Evolutionary conservation across 1,139 yeast species (phyloP), one percentile per base, ranked within the genome.

Genomic region (Debaryomyces subglobosus): DNA sequence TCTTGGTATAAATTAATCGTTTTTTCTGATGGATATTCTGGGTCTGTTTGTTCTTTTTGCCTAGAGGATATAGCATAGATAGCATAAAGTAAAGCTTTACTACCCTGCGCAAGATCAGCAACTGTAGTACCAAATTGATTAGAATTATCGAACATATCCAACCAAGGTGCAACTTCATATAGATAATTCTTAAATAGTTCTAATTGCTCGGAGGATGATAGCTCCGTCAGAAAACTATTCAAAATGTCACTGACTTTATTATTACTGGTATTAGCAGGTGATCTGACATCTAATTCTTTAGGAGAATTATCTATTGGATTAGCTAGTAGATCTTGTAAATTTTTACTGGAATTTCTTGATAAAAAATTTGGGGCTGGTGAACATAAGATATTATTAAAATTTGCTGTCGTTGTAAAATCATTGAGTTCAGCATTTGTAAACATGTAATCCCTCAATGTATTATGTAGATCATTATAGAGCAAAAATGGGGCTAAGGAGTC

Each of bases 141-240:
- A 2, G 63, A 48, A 5, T 52, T 53, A 47, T 68, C 72, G 53
- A 67, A 68, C 67, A 68, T 66, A 45, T 68, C 73, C 15, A 68
- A 53, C 70, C 72, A 64, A 1, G 68, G 67, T 2, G 72, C 72
- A 12, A 68, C 64, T 43, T 65, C 67, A 43, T 66, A 65, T 2
- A 68, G 46, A 46, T 62, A 68, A 29, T 58, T 62, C 44, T 64
- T 59, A 46, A 62, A 49, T 21, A 68, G 52, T 8, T 47, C 30
- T 29, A 63, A 52, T 49, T 61, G 59, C 43, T 67, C 69, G 2
- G 10, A 5, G 15, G 24, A 9, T 12, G 38, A 12, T 35, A 35
- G 25, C 7, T 20, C 38, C 6, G 25, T 18, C 13, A 12, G 12
- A 10, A 34, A 34, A 9, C 38, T 18, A 34, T 34, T 34, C 12